phyloP scores from a whole-genome alignment of 345 rosid species.

The Ailanthus altissimus region DNA sequence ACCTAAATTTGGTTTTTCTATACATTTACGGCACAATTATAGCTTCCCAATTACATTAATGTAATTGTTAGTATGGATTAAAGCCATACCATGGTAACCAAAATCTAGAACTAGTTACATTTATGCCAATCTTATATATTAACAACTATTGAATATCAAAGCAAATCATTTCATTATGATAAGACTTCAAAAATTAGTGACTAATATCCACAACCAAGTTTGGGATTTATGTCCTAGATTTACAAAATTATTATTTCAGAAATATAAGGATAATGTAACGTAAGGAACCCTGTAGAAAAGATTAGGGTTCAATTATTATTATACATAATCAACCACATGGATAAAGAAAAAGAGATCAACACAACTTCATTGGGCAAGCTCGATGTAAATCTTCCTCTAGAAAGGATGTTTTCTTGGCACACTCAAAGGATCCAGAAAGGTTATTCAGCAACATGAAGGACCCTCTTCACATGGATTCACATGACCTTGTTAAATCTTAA shows the following conservation, averaged over 20 bases:
- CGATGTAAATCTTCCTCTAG: slow-evolving; percentile 13
- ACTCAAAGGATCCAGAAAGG: slow-evolving; percentile 30
- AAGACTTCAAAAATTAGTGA: neutral
- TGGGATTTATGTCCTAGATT: neutral
- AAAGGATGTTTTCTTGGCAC: slow-evolving; percentile 27
- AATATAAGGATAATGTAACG: neutral
- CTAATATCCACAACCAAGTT: neutral
- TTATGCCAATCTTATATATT: too few relatives aligned
- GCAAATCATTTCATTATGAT: neutral
- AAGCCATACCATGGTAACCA: neutral
- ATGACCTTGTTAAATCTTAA: slow-evolving; percentile 33
- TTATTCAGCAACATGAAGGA: slow-evolving; percentile 42
- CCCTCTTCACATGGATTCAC: slow-evolving; percentile 73
- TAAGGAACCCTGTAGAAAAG: neutral
- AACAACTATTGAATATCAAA: neutral
- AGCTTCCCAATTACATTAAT: too few relatives aligned
- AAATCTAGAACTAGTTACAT: neutral
- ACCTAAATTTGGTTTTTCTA: neutral
- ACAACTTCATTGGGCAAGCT: slow-evolving; percentile 22
- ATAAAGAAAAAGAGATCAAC: slow-evolving; percentile 11
- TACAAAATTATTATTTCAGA: neutral
- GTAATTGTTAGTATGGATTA: too few relatives aligned
- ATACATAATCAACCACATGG: neutral
- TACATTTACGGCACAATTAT: too few relatives aligned
- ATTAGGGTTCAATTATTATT: slow-evolving; percentile 3